Conservation (phyloP, 2,329 filamentous ascomycete genomes). For the Myriosclerotinia curreyana region DNA sequence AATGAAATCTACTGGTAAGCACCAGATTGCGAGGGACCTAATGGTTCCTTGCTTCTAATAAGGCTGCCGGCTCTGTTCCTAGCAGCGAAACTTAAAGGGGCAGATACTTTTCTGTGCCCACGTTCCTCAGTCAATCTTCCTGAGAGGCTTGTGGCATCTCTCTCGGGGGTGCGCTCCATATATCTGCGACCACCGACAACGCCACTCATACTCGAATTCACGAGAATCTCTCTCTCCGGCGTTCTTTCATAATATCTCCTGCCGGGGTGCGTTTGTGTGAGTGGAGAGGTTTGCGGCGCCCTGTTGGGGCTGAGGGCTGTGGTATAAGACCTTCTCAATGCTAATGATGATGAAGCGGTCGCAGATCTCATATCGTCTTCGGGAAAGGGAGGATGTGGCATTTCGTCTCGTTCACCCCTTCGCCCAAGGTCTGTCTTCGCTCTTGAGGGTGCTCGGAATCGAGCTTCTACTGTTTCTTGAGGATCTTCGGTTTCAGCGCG, state of each 20-base stretch:
- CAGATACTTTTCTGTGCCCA: slow-evolving; percentile 34
- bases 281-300: slow-evolving; percentile 51
- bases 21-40: slow-evolving; percentile 27
- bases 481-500: slow-evolving; percentile 38
- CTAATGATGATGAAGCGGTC: slow-evolving; percentile 8
- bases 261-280: slow-evolving; percentile 38
- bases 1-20: slow-evolving; percentile 28
- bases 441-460: slow-evolving; percentile 56
- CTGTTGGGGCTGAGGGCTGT: slow-evolving; percentile 50
- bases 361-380: slow-evolving; percentile 27
- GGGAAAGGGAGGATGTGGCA: slow-evolving; percentile 41
- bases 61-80: slow-evolving; percentile 32
- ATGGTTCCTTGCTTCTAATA: slow-evolving; percentile 29
- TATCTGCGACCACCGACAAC: slow-evolving; percentile 32
- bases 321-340: slow-evolving; percentile 37
- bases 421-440: slow-evolving; percentile 55
- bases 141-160: slow-evolving; percentile 35
- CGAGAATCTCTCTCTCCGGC: slow-evolving; percentile 22
- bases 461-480: slow-evolving; percentile 43
- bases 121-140: slow-evolving; percentile 34
- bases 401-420: slow-evolving; percentile 43
- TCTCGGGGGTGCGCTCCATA: slow-evolving; percentile 36
- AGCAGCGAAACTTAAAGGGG: slow-evolving; percentile 28
- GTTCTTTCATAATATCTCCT: slow-evolving; percentile 22
- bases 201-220: slow-evolving; percentile 20